phyloP scores from a whole-genome alignment of 2,329 filamentous ascomycete species.

The Tolypocladium ovalisporum region DNA sequence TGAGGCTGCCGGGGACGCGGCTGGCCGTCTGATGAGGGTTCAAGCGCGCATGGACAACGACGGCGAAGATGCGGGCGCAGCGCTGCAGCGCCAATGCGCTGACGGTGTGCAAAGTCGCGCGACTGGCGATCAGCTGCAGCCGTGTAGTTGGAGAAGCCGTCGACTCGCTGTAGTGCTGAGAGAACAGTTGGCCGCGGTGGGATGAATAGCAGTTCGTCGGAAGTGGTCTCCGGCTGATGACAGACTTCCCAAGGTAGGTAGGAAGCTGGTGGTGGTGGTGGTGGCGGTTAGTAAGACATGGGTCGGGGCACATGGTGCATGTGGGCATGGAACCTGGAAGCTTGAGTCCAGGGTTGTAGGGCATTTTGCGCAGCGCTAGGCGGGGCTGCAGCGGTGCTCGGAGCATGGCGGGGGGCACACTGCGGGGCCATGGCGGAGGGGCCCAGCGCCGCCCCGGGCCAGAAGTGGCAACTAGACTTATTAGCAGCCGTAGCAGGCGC shows the following conservation, averaged over 20 bases:
- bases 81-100: not conserved
- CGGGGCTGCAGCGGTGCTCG: not conserved
- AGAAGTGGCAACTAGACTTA: no score
- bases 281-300: not conserved
- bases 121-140: not conserved
- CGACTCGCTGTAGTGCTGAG: not conserved
- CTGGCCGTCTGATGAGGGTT: not conserved
- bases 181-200: not conserved
- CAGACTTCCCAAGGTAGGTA: no score
- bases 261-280: no score
- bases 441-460: no score
- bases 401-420: not conserved
- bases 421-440: not conserved
- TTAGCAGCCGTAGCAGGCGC: not conserved
- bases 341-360: not conserved
- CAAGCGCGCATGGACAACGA: not conserved
- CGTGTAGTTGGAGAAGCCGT: not conserved
- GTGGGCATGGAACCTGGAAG: not conserved
- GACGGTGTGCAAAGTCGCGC: not conserved
- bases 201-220: not conserved
- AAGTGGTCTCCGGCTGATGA: not conserved
- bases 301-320: not conserved
- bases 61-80: not conserved
- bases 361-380: not conserved
- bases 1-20: not conserved